These are phyloP conservation scores for Tolypocladium guangdongense DNA, from an alignment of 2,329 filamentous ascomycete species.

Conservation along the genomic window DNA sequence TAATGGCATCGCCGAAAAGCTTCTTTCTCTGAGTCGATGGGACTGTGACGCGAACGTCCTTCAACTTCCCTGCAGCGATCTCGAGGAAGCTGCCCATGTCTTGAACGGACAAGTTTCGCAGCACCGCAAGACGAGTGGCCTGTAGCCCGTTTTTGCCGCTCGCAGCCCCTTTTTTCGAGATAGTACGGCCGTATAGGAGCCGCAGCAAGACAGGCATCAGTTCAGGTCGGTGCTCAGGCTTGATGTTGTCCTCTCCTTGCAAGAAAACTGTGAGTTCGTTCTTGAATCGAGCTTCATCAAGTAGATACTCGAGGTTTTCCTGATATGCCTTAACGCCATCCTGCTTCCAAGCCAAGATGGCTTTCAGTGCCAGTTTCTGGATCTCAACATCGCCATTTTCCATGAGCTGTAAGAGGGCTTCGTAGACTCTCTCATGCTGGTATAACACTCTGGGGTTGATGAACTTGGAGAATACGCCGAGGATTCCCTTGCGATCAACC, in stretches of 20 bases:
- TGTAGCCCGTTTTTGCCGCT: slow-evolving; percentile 74
- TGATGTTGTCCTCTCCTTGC: slow-evolving; percentile 62
- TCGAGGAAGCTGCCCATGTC: slow-evolving; percentile 75
- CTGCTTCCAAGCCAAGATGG: slow-evolving; percentile 82
- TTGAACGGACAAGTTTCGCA: slow-evolving; percentile 63
- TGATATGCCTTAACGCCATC: slow-evolving; percentile 65
- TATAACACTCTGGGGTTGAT: slow-evolving; percentile 77
- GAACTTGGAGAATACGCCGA: slow-evolving; percentile 76
- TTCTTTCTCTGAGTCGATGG: slow-evolving; percentile 35
- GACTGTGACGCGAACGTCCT: slow-evolving; percentile 46
- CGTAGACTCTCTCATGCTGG: slow-evolving; percentile 64
- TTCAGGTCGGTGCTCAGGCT: slow-evolving; percentile 57
- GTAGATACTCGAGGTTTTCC: slow-evolving; percentile 73
- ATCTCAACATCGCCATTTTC: slow-evolving; percentile 85
- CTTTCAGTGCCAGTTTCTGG: slow-evolving; percentile 75
- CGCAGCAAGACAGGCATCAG: slow-evolving; percentile 81
- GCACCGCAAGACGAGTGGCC: slow-evolving; percentile 66
- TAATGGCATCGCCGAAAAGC: slow-evolving; percentile 44
- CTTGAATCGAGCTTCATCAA: slow-evolving; percentile 85
- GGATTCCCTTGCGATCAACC: slow-evolving; percentile 72
- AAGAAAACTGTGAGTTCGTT: slow-evolving; percentile 90
- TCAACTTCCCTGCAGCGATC: slow-evolving; percentile 66
- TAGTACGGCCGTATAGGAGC: slow-evolving; percentile 79
- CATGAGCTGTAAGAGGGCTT: slow-evolving; percentile 62
- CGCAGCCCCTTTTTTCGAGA: slow-evolving; percentile 66